phyloP scores from a whole-genome alignment of 2,329 filamentous ascomycete species.

The Intubia oerlemansii region DNA sequence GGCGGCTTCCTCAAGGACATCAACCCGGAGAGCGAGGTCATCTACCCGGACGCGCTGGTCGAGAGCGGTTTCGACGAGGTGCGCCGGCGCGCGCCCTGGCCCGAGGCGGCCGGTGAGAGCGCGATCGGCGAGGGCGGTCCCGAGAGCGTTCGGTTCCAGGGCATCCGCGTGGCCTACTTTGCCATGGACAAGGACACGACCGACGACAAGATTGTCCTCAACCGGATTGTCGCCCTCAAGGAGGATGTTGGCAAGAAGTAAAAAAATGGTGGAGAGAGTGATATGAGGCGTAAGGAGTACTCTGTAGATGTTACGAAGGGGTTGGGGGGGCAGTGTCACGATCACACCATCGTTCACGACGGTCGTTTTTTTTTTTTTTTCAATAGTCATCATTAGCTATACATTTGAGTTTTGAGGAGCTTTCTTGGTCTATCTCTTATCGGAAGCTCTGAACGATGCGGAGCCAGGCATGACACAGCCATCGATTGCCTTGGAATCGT shows the following conservation, averaged over 20 bases:
- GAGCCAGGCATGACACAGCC: too few relatives aligned
- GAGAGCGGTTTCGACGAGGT: constrained; percentile 73
- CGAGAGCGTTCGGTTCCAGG: constrained; percentile 76
- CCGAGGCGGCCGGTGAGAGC: constrained; percentile 51
- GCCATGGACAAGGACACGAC: constrained; percentile 57
- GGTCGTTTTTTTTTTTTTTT: too few relatives aligned
- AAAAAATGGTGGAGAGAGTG: too few relatives aligned
- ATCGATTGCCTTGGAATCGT: too few relatives aligned
- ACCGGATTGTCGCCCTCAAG: constrained; percentile 80
- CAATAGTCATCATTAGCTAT: too few relatives aligned
- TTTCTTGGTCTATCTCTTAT: too few relatives aligned
- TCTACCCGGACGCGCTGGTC: constrained; percentile 60
- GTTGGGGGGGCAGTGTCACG: too few relatives aligned
- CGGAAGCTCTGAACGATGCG: too few relatives aligned
- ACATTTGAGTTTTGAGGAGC: too few relatives aligned
- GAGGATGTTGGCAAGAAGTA: constrained; percentile 53
- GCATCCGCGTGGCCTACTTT: constrained; percentile 73
- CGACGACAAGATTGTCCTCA: constrained; percentile 63
- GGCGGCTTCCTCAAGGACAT: constrained; percentile 71
- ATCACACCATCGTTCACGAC: too few relatives aligned
- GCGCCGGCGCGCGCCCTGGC: constrained; percentile 54
- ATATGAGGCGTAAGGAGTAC: too few relatives aligned
- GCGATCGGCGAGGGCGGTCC: constrained; percentile 38
- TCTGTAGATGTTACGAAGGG: too few relatives aligned
- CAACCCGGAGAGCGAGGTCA: constrained; percentile 62